phyloP scores from a whole-genome alignment of 2,329 filamentous ascomycete genomes.

The Magnaporthiopsis rhizophila region DNA sequence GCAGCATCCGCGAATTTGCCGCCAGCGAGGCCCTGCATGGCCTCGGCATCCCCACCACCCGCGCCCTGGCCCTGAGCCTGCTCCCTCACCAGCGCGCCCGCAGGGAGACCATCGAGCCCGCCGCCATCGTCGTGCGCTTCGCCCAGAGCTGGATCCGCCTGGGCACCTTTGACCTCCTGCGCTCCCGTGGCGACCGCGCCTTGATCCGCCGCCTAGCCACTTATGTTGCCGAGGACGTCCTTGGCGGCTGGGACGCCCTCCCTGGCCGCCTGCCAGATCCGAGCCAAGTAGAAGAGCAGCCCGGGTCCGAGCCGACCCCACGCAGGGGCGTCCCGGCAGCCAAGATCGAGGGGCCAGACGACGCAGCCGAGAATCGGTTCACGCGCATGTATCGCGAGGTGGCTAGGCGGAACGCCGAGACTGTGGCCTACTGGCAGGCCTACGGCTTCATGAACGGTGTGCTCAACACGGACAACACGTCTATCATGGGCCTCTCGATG shows the following conservation, averaged over 20 bases:
- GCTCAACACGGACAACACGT: conserved; percentile 96
- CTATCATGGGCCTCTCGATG: conserved; percentile 77
- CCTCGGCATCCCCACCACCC: conserved; percentile 75
- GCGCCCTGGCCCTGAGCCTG: conserved; percentile 75
- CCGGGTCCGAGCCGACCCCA: conserved; percentile 13
- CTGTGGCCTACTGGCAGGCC: conserved; percentile 90
- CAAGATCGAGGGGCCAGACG: conserved; percentile 57
- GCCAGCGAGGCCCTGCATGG: conserved; percentile 86
- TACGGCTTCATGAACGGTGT: conserved; percentile 99
- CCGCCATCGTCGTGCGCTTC: conserved; percentile 86
- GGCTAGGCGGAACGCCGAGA: conserved; percentile 73
- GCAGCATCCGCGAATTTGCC: conserved; percentile 88
- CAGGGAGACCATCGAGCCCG: conserved; percentile 77
- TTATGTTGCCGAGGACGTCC: conserved; percentile 82
- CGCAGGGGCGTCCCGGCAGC: conserved; percentile 45
- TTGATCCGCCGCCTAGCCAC: conserved; percentile 67
- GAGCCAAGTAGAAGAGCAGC: conserved; percentile 26
- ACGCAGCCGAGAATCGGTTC: conserved; percentile 76
- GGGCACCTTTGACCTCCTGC: conserved; percentile 91
- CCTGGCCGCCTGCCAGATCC: conserved; percentile 52
- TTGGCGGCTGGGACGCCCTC: conserved; percentile 78
- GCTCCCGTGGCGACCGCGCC: conserved; percentile 69
- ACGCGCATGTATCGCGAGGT: conserved; percentile 82
- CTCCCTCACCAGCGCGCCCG: conserved; percentile 64
- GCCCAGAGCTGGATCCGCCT: conserved; percentile 87